phyloP scores from a whole-genome alignment of 2,329 filamentous ascomycete species.

The Metarhizium sp. region DNA sequence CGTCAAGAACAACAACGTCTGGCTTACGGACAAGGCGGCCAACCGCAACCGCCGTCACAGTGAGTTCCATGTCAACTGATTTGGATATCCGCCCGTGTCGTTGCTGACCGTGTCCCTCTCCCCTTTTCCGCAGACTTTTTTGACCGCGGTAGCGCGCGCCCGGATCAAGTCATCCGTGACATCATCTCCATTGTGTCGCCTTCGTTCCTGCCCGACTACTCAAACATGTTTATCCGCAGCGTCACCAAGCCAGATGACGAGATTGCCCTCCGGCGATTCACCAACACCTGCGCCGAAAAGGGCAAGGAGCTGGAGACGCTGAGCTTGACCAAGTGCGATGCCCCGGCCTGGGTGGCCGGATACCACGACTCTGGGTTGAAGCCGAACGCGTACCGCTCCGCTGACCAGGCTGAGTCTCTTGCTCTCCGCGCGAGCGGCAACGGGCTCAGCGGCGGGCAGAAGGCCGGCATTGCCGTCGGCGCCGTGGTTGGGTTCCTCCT shows the following conservation, averaged over 20 bases:
- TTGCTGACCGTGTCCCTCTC: not conserved
- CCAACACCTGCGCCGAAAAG: not conserved
- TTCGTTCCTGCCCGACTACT: not conserved
- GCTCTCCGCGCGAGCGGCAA: no score
- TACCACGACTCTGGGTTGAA: no score
- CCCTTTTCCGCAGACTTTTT: constrained; percentile 2
- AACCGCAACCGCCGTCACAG: constrained; percentile 7
- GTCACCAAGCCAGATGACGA: not conserved
- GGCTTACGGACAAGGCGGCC: constrained; percentile 3
- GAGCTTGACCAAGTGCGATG: not conserved
- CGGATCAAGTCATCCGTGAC: constrained; percentile 3
- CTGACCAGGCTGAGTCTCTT: no score
- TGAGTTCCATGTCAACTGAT: not conserved
- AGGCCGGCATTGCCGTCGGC: no score
- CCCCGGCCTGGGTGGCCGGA: not conserved
- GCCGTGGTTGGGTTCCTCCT: no score
- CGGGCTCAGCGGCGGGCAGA: no score
- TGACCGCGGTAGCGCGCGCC: constrained; percentile 5
- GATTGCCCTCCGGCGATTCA: not conserved
- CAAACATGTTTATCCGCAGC: not conserved
- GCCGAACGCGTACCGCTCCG: no score
- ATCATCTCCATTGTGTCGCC: constrained; percentile 2
- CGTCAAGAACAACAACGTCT: constrained; percentile 5
- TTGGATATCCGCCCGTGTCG: no score
- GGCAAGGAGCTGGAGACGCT: not conserved